These are phyloP conservation scores for Xylaria sp. DNA, from an alignment of 2,329 filamentous ascomycete species.

Conservation along the genomic window DNA sequence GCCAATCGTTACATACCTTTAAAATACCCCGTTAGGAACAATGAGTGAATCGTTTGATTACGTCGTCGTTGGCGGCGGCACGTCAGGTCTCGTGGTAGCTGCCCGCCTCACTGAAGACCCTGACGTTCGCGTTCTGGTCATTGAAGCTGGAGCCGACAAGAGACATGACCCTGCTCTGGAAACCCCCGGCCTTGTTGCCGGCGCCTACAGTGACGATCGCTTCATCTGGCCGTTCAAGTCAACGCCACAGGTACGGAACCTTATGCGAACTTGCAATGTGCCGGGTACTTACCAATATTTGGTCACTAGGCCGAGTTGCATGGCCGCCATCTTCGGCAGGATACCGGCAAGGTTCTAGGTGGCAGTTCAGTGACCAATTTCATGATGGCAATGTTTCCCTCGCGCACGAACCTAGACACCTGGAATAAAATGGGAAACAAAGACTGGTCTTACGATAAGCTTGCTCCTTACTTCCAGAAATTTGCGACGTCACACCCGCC, in stretches of 20 bases:
- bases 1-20: background rate
- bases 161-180: conserved; percentile 51
- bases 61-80: conserved; percentile 62
- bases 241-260: conserved; percentile 48
- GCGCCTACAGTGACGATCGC: conserved; percentile 43
- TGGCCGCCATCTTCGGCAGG: conserved; percentile 48
- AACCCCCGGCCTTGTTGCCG: conserved; percentile 51
- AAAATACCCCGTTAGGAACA: background rate
- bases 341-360: conserved; percentile 51
- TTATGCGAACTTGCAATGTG: background rate
- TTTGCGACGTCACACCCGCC: conserved; percentile 41
- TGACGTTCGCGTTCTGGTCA: conserved; percentile 52
- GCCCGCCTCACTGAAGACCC: conserved; percentile 55
- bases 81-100: conserved; percentile 60
- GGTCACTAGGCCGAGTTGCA: conserved; percentile 43
- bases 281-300: conserved; percentile 20
- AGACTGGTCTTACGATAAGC: conserved; percentile 40
- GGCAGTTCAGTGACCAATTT: conserved; percentile 48
- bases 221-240: conserved; percentile 57
- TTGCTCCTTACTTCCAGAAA: conserved; percentile 39
- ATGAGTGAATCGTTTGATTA: conserved; percentile 56
- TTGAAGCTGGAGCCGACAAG: conserved; percentile 55
- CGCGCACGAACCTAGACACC: conserved; percentile 37
- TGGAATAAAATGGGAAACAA: conserved; percentile 44
- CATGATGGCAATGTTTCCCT: conserved; percentile 43